phyloP scores from a whole-genome alignment of 2,329 filamentous ascomycete species.

The Pseudogymnoascus sp. region DNA sequence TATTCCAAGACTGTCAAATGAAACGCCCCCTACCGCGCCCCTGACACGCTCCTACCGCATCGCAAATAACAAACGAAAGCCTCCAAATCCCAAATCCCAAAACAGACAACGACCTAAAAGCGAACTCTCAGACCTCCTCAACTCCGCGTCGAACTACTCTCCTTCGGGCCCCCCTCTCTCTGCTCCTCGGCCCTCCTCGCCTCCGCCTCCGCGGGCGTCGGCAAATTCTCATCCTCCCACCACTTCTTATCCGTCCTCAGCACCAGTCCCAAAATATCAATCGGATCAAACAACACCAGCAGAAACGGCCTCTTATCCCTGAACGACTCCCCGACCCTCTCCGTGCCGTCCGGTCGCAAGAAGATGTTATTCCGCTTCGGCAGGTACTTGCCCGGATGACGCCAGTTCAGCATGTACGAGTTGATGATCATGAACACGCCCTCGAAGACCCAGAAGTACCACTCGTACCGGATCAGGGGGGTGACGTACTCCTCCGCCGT shows the following conservation, averaged over 20 bases:
- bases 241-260: conserved; percentile 22
- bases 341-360: conserved; percentile 42
- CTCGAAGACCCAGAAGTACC: conserved; percentile 53
- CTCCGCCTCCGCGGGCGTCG: neutral
- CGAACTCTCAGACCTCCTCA: neutral
- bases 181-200: neutral
- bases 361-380: conserved; percentile 42
- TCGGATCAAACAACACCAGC: conserved; percentile 24
- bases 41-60: neutral
- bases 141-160: neutral
- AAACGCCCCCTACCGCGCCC: neutral
- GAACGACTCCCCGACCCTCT: conserved; percentile 42
- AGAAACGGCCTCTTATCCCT: conserved; percentile 35
- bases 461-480: conserved; percentile 47
- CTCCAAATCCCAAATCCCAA: neutral
- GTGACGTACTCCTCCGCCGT: conserved; percentile 27
- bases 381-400: conserved; percentile 44
- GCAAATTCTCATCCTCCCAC: conserved; percentile 17
- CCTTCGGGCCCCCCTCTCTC: neutral
- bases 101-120: neutral
- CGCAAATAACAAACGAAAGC: neutral
- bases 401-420: conserved; percentile 39
- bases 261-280: conserved; percentile 21
- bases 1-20: neutral
- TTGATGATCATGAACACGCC: conserved; percentile 45